Percentiles rank a stretch among this genome's conserved stretches.
Conservation (phyloP, 345 rosid species). For the Eucalyptus regnans region DNA sequence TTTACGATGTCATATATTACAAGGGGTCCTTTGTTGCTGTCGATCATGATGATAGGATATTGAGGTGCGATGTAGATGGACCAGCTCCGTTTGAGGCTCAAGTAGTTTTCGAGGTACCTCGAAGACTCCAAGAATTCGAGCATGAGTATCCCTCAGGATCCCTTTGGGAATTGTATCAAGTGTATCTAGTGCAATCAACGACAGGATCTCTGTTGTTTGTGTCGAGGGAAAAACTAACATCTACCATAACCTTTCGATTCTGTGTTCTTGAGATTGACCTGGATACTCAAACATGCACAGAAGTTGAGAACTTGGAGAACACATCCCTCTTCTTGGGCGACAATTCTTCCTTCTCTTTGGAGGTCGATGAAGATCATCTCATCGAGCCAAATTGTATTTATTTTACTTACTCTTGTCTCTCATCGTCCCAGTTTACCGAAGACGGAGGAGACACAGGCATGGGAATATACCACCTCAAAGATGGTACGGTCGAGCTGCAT, state of each 20-base stretch:
- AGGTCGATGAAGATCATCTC: background rate
- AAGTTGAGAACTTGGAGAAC: background rate
- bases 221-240: background rate
- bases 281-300: background rate
- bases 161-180: background rate
- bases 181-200: background rate
- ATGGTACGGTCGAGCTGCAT: background rate
- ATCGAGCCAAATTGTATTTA: background rate
- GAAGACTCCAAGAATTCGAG: background rate
- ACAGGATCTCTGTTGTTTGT: background rate
- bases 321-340: background rate
- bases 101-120: background rate
- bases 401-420: background rate
- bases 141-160: background rate
- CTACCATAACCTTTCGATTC: background rate
- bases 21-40: background rate
- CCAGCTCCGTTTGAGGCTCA: background rate
- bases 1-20: background rate
- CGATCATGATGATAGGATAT: background rate
- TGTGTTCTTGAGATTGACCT: background rate
- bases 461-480: background rate
- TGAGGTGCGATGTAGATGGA: background rate
- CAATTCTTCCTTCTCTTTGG: background rate
- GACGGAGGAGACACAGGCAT: background rate
- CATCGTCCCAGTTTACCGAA: background rate